phyloP scores from a whole-genome alignment of 345 rosid genomes.

The Rubroshorea leprosula region DNA sequence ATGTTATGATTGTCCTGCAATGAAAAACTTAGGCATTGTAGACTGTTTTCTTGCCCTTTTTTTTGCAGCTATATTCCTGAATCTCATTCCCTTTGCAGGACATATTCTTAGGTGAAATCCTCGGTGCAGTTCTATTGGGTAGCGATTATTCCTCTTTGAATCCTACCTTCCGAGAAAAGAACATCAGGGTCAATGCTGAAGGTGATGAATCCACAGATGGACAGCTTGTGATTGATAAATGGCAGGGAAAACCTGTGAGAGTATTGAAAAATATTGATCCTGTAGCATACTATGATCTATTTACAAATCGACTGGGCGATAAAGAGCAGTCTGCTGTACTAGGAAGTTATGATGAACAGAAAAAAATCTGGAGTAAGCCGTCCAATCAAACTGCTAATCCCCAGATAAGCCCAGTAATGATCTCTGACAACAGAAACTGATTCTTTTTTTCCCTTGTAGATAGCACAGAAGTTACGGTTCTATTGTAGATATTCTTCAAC shows the following conservation, averaged over 20 bases:
- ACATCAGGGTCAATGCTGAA: conserved; percentile 44
- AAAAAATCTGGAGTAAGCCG: conserved; percentile 51
- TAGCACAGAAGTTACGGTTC: no score
- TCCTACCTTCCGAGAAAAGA: conserved; percentile 28
- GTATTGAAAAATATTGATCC: conserved; percentile 42
- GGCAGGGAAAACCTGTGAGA: conserved; percentile 36
- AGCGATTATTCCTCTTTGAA: conserved; percentile 34
- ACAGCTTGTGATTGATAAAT: conserved; percentile 29
- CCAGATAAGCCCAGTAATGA: no score
- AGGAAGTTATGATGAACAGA: conserved; percentile 73
- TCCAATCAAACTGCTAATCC: conserved; percentile 19
- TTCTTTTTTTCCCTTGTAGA: no score
- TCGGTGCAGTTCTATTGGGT: conserved; percentile 63
- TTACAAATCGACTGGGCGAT: conserved; percentile 40
- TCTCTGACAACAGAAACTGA: no score
- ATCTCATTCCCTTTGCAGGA: conserved; percentile 44
- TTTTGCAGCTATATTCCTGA: no score
- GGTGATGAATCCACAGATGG: conserved; percentile 62
- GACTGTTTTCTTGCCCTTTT: no score
- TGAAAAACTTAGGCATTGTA: no score
- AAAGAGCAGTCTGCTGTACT: conserved; percentile 59
- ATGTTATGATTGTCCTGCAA: no score
- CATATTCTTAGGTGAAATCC: conserved; percentile 73
- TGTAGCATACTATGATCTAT: conserved; percentile 32
- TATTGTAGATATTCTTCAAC: no score